Conservation (phyloP, 1,284 basidiomycete species). For the Moniliophthora roreri region DNA sequence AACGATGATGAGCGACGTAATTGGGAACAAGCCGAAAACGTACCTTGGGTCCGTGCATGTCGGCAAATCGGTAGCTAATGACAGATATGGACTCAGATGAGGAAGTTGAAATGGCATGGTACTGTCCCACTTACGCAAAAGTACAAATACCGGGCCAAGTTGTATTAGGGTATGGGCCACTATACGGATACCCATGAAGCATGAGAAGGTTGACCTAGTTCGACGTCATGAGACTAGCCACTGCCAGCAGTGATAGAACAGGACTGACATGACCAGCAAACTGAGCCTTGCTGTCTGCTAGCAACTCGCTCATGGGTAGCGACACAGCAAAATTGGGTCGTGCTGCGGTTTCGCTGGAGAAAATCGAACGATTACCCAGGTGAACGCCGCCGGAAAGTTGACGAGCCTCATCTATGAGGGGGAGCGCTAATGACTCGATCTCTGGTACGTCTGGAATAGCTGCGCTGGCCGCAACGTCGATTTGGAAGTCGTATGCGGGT, state of each 20-base stretch:
- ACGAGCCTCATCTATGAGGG: conserved; percentile 1
- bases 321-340: conserved; percentile 7
- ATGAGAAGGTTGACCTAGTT: conserved; percentile 11
- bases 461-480: conserved; percentile 18
- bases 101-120: neutral
- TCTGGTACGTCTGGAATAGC: conserved; percentile 9
- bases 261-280: conserved; percentile 15
- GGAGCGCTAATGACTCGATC: neutral
- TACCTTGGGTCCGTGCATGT: conserved; percentile 18
- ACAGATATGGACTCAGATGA: neutral
- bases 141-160: conserved; percentile 13
- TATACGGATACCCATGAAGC: conserved; percentile 13
- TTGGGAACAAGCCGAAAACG: too few species aligned
- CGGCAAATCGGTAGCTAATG: conserved; percentile 10
- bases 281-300: conserved; percentile 17
- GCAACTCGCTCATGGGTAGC: conserved; percentile 14
- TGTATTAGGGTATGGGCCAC: conserved; percentile 12
- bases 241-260: too few species aligned
- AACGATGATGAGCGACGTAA: too few species aligned
- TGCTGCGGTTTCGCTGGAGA: conserved; percentile 14
- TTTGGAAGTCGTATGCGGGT: conserved; percentile 18
- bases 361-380: conserved; percentile 11
- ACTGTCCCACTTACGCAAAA: neutral
- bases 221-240: too few species aligned
- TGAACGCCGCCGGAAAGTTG: conserved; percentile 17